phyloP scores from a whole-genome alignment of 2,329 filamentous ascomycete genomes.

The Emericellopsis atlantica region DNA sequence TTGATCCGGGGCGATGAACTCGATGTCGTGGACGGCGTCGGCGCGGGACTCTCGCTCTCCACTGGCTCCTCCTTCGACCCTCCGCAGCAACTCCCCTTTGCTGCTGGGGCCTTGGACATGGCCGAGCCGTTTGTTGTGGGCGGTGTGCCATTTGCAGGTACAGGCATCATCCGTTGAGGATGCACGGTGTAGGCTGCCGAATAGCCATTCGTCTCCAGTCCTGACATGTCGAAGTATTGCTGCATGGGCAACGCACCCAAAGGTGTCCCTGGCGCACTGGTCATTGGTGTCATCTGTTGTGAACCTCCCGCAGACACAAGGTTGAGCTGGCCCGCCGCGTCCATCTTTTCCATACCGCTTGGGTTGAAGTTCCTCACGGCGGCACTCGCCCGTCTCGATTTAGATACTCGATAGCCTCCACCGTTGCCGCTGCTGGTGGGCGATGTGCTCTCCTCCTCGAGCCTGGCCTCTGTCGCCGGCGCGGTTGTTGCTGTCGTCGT shows the following conservation, averaged over 20 bases:
- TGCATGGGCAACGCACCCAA: not conserved
- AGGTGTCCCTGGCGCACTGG: not conserved
- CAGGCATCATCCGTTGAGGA: not conserved
- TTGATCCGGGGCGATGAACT: not conserved
- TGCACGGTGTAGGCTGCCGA: not conserved
- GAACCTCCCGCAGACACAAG: slow-evolving; percentile 18
- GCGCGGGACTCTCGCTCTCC: not conserved
- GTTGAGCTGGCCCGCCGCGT: slow-evolving; percentile 34
- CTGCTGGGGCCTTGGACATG: not conserved
- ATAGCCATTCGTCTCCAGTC: not conserved
- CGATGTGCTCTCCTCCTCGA: slow-evolving; percentile 2
- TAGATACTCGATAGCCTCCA: slow-evolving; percentile 5
- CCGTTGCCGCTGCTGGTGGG: slow-evolving; percentile 2
- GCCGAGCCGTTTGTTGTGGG: not conserved
- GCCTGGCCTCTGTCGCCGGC: slow-evolving; percentile 11
- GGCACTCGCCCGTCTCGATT: slow-evolving; percentile 10
- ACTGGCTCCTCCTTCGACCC: slow-evolving; percentile 4
- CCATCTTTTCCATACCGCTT: slow-evolving; percentile 35
- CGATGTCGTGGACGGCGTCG: not conserved
- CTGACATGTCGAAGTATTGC: not conserved
- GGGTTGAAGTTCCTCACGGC: slow-evolving; percentile 21
- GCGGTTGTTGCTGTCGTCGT: slow-evolving; percentile 4
- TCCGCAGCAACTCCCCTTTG: slow-evolving; percentile 9
- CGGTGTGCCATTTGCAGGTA: not conserved
- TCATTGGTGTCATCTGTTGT: slow-evolving; percentile 8